These are phyloP conservation scores for Colletotrichum sojae DNA, from an alignment of 2,329 filamentous ascomycete genomes.

Conservation along the genomic window DNA sequence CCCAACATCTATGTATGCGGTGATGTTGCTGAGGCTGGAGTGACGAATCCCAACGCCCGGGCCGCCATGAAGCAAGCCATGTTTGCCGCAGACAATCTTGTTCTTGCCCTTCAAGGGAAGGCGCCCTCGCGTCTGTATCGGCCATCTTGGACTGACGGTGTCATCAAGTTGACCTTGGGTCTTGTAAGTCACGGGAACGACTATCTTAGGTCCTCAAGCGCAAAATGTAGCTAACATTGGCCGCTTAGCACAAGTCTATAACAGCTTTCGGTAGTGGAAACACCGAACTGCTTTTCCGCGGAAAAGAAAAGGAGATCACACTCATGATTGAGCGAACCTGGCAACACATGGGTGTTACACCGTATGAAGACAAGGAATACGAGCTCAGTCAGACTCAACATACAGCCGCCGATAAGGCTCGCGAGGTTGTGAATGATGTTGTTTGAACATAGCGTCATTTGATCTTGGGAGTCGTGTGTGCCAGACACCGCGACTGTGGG, in stretches of 20 bases:
- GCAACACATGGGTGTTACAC: constrained; percentile 59
- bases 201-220: neutral
- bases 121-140: constrained; percentile 56
- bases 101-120: constrained; percentile 60
- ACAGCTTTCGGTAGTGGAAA: constrained; percentile 59
- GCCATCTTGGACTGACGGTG: constrained; percentile 61
- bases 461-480: too few species aligned
- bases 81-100: constrained; percentile 68
- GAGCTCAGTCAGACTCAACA: neutral
- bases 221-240: constrained; percentile 16
- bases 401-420: constrained; percentile 6
- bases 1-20: constrained; percentile 74
- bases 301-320: constrained; percentile 58
- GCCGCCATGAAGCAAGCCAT: constrained; percentile 68
- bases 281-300: constrained; percentile 57
- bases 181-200: constrained; percentile 55
- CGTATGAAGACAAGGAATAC: constrained; percentile 57
- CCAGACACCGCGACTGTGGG: too few species aligned
- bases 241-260: constrained; percentile 59
- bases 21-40: constrained; percentile 70
- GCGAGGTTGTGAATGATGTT: constrained; percentile 11
- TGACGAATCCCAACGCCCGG: constrained; percentile 67
- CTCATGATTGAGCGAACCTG: constrained; percentile 61
- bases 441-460: neutral
- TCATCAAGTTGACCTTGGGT: constrained; percentile 69